Percentiles rank a stretch among this genome's conserved stretches.
Evolutionary conservation across 768 basidiomycete species (phyloP).

Genomic region (Chlorophyllum brunneum): DNA sequence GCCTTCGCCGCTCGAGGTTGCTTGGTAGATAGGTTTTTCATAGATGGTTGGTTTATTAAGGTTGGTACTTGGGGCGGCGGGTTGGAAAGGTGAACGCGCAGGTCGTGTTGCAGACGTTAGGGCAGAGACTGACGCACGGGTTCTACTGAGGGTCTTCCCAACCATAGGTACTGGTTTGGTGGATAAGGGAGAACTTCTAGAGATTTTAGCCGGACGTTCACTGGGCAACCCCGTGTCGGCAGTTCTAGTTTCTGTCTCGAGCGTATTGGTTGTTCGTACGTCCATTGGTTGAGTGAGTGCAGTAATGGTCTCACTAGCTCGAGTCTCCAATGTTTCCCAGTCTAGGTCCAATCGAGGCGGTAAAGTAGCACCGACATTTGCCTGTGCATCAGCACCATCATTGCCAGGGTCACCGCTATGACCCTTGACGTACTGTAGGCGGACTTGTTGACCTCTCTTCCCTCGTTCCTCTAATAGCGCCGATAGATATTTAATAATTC

Average conservation of each 20-base stretch:
- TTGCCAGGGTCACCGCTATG: slow-evolving; percentile 80
- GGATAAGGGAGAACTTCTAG: neutral
- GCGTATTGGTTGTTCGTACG: neutral
- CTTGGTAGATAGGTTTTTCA: neutral
- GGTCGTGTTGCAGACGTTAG: neutral
- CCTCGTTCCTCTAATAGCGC: slow-evolving; percentile 55
- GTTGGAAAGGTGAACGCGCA: neutral
- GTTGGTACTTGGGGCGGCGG: neutral
- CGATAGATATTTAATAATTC: slow-evolving; percentile 67
- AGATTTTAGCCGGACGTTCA: slow-evolving; percentile 5
- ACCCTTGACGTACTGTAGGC: slow-evolving; percentile 71
- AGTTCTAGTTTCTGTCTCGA: neutral
- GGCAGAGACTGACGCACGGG: neutral
- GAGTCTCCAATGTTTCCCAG: slow-evolving; percentile 42
- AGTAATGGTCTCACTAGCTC: neutral
- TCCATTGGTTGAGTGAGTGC: neutral
- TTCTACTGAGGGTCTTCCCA: neutral
- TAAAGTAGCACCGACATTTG: slow-evolving; percentile 51
- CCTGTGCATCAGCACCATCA: slow-evolving; percentile 79
- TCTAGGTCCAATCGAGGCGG: slow-evolving; percentile 46
- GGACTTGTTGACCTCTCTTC: slow-evolving; percentile 48
- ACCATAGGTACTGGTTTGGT: neutral
- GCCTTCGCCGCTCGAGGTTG: neutral
- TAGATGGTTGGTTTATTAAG: neutral
- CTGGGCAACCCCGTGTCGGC: neutral